phyloP scores from a whole-genome alignment of 345 rosid genomes.

The Mangifera indica region DNA sequence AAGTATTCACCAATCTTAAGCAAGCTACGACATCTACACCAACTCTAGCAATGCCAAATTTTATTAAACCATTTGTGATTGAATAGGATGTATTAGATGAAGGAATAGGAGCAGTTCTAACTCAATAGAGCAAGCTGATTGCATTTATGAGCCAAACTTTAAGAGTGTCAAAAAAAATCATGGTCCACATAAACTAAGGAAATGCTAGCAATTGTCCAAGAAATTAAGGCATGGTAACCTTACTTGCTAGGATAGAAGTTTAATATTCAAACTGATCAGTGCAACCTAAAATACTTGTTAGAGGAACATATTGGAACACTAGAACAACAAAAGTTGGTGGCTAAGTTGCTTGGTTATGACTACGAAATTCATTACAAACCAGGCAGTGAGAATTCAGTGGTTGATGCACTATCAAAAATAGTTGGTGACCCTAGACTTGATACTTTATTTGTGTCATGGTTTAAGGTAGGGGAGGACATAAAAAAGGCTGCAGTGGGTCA shows the following conservation, averaged over 20 bases:
- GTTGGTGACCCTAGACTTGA: not conserved
- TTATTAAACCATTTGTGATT: constrained; percentile 1
- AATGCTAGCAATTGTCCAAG: not conserved
- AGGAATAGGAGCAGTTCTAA: not conserved
- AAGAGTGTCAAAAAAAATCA: not conserved
- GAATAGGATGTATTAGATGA: not conserved
- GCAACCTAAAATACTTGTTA: not conserved
- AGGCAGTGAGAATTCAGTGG: not conserved
- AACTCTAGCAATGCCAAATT: not conserved
- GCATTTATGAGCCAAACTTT: not conserved
- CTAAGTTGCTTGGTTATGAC: too few species aligned
- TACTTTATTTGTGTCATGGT: not conserved
- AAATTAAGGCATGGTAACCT: not conserved
- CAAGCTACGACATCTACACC: not conserved
- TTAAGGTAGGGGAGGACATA: not conserved
- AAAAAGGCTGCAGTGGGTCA: not conserved
- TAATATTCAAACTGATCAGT: not conserved
- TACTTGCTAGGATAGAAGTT: not conserved
- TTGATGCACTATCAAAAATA: not conserved
- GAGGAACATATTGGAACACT: too few species aligned
- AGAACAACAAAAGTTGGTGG: too few species aligned
- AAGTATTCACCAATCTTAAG: not conserved
- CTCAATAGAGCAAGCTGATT: not conserved
- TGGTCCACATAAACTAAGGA: not conserved
- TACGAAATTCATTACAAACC: not conserved